These are phyloP conservation scores for Nannizzia gypsea DNA, from an alignment of 2,329 filamentous ascomycete species.

Conservation along the genomic window DNA sequence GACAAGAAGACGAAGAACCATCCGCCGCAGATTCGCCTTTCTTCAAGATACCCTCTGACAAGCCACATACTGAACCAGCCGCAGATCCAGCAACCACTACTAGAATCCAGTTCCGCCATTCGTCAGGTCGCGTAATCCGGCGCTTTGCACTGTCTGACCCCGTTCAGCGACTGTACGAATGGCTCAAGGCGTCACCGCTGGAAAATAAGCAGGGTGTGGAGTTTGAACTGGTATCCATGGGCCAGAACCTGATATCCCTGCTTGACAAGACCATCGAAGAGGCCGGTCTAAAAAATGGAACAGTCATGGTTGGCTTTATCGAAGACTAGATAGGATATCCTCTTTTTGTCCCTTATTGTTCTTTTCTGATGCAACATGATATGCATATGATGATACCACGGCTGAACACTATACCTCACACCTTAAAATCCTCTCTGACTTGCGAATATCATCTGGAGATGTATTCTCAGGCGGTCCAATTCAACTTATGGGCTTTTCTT, in stretches of 20 bases:
- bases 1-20: slow-evolving; percentile 18
- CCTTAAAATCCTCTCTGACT: background rate
- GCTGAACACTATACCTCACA: background rate
- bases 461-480: background rate
- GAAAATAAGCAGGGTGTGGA: slow-evolving; percentile 64
- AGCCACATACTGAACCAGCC: slow-evolving; percentile 66
- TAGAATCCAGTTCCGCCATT: slow-evolving; percentile 83
- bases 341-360: background rate
- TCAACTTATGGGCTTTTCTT: background rate
- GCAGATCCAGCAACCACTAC: slow-evolving; percentile 61
- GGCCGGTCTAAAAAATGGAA: slow-evolving; percentile 79
- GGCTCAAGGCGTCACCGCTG: slow-evolving; percentile 80
- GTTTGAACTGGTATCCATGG: slow-evolving; percentile 84
- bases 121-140: slow-evolving; percentile 71
- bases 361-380: background rate
- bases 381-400: background rate
- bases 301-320: slow-evolving; percentile 87
- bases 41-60: slow-evolving; percentile 63
- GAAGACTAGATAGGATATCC: slow-evolving; percentile 20
- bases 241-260: slow-evolving; percentile 67
- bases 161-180: slow-evolving; percentile 82
- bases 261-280: slow-evolving; percentile 65
- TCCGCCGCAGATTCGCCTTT: slow-evolving; percentile 17
- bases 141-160: slow-evolving; percentile 67
- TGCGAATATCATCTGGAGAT: background rate